phyloP scores from a whole-genome alignment of 345 rosid species.

The Euphorbia pulcherrima region DNA sequence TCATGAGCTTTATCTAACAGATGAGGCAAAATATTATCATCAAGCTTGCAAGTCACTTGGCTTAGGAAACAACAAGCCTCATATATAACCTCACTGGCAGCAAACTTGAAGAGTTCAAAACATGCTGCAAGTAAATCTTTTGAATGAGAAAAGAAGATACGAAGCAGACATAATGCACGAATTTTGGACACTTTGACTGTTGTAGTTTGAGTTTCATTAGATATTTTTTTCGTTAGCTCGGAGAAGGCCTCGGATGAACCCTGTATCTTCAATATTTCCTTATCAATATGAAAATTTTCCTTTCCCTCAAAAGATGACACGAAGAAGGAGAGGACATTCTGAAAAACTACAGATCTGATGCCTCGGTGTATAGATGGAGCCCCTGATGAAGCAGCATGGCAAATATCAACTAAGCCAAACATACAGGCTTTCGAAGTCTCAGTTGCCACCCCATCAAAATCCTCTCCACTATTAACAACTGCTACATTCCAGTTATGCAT shows the following conservation, averaged over 20 bases:
- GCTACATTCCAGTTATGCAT: constrained; percentile 58
- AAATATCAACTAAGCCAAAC: constrained; percentile 79
- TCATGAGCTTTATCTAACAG: constrained; percentile 26
- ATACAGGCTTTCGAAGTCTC: constrained; percentile 79
- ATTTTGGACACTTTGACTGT: constrained; percentile 56
- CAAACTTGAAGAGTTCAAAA: constrained; percentile 60
- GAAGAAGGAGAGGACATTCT: constrained; percentile 61
- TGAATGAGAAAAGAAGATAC: constrained; percentile 62
- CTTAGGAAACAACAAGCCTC: constrained; percentile 57
- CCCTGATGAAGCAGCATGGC: constrained; percentile 56
- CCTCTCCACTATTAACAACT: constrained; percentile 51
- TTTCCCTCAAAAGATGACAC: constrained; percentile 51
- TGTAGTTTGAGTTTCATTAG: constrained; percentile 49
- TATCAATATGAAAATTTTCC: constrained; percentile 50
- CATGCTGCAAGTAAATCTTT: constrained; percentile 64
- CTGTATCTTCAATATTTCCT: constrained; percentile 46
- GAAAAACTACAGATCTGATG: constrained; percentile 64
- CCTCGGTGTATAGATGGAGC: constrained; percentile 52
- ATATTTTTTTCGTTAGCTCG: constrained; percentile 58
- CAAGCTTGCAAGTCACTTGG: constrained; percentile 49
- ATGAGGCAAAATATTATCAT: constrained; percentile 30
- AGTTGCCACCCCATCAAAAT: constrained; percentile 67
- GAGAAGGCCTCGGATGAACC: constrained; percentile 46
- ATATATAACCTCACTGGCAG: constrained; percentile 49
- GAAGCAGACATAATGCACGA: constrained; percentile 50